Percentiles rank a stretch among this genome's conserved stretches.
Evolutionary conservation across 1,284 basidiomycete species (phyloP).

Genomic region (Phylloboletellus chloephorus): DNA sequence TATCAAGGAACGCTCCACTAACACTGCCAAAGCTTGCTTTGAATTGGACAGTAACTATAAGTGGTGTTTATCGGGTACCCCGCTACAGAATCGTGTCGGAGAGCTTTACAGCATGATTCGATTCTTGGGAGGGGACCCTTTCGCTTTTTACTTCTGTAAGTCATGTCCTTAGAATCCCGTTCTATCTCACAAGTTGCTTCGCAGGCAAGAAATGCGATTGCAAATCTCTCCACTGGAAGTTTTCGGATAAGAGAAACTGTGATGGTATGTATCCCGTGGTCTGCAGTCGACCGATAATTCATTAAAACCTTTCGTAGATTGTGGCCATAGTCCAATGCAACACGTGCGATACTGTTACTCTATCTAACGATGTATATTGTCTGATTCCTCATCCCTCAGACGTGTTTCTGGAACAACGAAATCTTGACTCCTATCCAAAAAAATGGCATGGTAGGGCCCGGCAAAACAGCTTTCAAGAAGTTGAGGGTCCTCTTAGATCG

Average conservation of each 20-base stretch:
- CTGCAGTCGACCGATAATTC: neutral
- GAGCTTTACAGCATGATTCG: constrained; percentile 95
- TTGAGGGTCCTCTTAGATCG: constrained; percentile 83
- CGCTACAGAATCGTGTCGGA: constrained; percentile 92
- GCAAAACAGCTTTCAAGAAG: constrained; percentile 83
- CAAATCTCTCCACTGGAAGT: constrained; percentile 89
- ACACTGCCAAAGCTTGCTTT: constrained; percentile 95
- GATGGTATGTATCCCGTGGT: constrained; percentile 51
- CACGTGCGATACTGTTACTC: constrained; percentile 52
- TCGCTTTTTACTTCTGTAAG: constrained; percentile 90
- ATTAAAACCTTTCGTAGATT: constrained; percentile 44
- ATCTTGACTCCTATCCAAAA: constrained; percentile 94
- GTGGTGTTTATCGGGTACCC: constrained; percentile 99
- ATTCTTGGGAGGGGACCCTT: constrained; percentile 89
- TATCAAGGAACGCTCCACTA: constrained; percentile 92
- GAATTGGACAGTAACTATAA: constrained; percentile 76
- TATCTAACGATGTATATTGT: constrained; percentile 4
- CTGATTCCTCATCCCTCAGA: constrained; percentile 38
- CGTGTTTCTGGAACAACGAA: constrained; percentile 89
- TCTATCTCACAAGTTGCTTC: neutral
- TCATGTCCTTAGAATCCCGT: constrained; percentile 13
- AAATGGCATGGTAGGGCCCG: constrained; percentile 67
- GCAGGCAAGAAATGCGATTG: constrained; percentile 78
- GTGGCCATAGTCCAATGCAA: constrained; percentile 92
- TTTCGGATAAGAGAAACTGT: constrained; percentile 78